phyloP scores from a whole-genome alignment of 2,329 filamentous ascomycete species.

The Dryadomyces quercivorus region DNA sequence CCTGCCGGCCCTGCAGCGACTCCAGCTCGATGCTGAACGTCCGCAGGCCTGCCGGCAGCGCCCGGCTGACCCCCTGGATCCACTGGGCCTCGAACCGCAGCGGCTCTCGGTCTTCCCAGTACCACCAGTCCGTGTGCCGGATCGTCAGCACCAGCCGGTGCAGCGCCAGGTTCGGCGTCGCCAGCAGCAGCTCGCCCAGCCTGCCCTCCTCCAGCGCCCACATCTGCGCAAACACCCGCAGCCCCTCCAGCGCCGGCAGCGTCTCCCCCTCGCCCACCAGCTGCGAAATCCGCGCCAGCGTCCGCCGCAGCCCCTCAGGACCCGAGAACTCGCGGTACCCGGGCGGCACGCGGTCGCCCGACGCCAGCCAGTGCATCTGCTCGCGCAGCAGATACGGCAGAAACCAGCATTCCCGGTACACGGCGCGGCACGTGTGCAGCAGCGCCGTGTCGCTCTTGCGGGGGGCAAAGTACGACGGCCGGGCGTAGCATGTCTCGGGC shows the following conservation, averaged over 20 bases:
- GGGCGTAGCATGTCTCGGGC: constrained; percentile 22
- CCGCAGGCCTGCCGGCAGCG: constrained; percentile 21
- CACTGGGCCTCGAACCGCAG: constrained; percentile 24
- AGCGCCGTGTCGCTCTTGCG: constrained; percentile 24
- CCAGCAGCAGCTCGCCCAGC: constrained; percentile 16
- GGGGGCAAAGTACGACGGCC: constrained; percentile 27
- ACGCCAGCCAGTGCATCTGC: constrained; percentile 26
- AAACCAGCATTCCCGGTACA: constrained; percentile 30
- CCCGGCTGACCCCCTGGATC: constrained; percentile 17
- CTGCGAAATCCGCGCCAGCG: neutral
- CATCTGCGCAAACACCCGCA: constrained; percentile 31
- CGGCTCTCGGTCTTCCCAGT: constrained; percentile 25
- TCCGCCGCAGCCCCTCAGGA: neutral
- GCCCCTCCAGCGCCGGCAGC: constrained; percentile 12
- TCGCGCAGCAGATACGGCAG: constrained; percentile 26
- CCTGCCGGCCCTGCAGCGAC: constrained; percentile 30
- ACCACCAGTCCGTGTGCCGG: constrained; percentile 37
- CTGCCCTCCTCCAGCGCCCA: constrained; percentile 21
- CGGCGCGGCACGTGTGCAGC: constrained; percentile 27
- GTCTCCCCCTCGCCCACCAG: constrained; percentile 11
- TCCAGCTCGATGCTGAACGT: constrained; percentile 34
- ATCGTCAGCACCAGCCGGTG: constrained; percentile 29
- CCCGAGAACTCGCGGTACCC: constrained; percentile 4
- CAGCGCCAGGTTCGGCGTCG: constrained; percentile 19
- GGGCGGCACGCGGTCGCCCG: constrained; percentile 19